Evolutionary conservation across 306 rosid species (phyloP).

Genomic region (Chamaecrista fasciculata): DNA sequence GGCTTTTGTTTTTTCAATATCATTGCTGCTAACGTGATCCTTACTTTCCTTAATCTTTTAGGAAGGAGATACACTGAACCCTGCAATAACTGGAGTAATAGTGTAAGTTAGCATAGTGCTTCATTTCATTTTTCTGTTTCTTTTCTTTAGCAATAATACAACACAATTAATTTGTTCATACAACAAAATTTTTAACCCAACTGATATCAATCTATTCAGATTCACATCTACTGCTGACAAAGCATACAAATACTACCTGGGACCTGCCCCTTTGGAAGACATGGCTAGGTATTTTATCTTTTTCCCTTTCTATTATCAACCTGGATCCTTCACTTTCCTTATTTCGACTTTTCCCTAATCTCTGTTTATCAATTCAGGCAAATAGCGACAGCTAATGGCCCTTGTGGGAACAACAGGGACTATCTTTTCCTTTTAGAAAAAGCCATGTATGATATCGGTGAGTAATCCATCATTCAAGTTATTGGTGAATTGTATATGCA

Average conservation of each 20-base stretch:
- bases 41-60: conserved; percentile 42
- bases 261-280: conserved; percentile 90
- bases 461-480: background rate
- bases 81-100: conserved; percentile 69
- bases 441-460: conserved; percentile 82
- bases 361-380: conserved; percentile 50
- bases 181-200: conserved; percentile 24
- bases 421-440: conserved; percentile 76
- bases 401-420: conserved; percentile 93
- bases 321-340: background rate
- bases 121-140: background rate
- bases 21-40: background rate
- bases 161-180: background rate
- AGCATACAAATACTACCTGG: conserved; percentile 88
- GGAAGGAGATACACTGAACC: conserved; percentile 63
- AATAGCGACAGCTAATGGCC: conserved; percentile 91
- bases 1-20: background rate
- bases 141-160: background rate
- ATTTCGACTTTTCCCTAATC: background rate
- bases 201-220: conserved; percentile 41
- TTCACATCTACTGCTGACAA: conserved; percentile 91
- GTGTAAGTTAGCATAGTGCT: conserved; percentile 51
- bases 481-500: background rate
- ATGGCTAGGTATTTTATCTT: conserved; percentile 72
- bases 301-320: background rate